Conservation (phyloP, 169 alveolate species). For the Blepharisma undulans region DNA sequence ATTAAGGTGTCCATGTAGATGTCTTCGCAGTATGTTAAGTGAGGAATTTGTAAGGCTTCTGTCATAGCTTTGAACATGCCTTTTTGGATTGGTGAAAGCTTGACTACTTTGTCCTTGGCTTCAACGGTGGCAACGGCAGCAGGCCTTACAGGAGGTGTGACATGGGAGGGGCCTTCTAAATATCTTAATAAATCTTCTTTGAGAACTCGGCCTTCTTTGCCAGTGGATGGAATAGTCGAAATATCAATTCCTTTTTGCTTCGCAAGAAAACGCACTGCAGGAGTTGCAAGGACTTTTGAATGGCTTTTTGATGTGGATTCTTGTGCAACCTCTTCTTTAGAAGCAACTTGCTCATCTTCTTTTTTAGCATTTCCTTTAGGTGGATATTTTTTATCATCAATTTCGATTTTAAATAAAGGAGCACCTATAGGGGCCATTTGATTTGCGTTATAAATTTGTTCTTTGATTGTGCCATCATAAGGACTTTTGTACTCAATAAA, state of each 20-base stretch:
- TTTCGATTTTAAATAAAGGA: conserved; percentile 27
- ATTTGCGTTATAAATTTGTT: neutral
- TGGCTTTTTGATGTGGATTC: neutral
- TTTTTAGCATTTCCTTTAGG: neutral
- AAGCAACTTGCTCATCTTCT: conserved; percentile 51
- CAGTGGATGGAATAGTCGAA: conserved; percentile 56
- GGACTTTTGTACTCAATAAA: conserved; percentile 23
- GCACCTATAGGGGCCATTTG: conserved; percentile 33
- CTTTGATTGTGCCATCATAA: neutral
- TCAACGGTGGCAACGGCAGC: neutral
- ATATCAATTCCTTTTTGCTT: conserved; percentile 59
- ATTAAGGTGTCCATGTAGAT: conserved; percentile 58
- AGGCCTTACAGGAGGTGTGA: conserved; percentile 13
- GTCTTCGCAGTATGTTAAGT: conserved; percentile 73
- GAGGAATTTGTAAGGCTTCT: conserved; percentile 60
- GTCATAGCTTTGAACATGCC: conserved; percentile 61
- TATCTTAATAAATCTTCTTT: conserved; percentile 56
- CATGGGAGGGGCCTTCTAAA: conserved; percentile 8
- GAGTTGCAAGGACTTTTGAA: conserved; percentile 63
- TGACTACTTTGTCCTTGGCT: conserved; percentile 20
- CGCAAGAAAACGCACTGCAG: conserved; percentile 67
- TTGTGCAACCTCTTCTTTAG: neutral
- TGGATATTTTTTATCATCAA: neutral
- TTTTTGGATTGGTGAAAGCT: neutral
- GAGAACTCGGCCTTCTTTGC: conserved; percentile 68